Percentiles rank a stretch among this genome's conserved stretches.
Conservation (phyloP, 139 green algal genomes). For the Eudorina sp. region DNA sequence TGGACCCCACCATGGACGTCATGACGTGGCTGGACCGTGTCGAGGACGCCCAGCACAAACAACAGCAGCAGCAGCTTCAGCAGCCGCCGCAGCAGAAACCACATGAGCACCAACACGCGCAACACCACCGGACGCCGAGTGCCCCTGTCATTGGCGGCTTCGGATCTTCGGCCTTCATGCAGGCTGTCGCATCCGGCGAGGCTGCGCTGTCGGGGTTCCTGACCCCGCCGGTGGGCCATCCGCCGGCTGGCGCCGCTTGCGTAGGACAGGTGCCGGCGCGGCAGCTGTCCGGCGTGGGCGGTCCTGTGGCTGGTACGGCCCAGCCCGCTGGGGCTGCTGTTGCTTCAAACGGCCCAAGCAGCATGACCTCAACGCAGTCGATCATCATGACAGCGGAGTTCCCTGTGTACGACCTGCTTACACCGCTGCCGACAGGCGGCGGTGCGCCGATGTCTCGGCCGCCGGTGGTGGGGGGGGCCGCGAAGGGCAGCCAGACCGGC, state of each 20-base stretch:
- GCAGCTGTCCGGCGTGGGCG: too few species aligned
- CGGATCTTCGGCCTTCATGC: too few species aligned
- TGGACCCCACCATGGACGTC: conserved; percentile 42
- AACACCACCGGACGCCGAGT: background rate
- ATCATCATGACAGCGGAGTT: conserved; percentile 39
- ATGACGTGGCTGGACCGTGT: conserved; percentile 31
- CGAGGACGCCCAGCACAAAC: background rate
- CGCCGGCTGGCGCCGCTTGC: too few species aligned
- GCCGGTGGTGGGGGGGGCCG: background rate
- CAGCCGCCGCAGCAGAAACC: background rate
- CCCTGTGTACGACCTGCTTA: conserved; percentile 35
- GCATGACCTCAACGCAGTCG: too few species aligned
- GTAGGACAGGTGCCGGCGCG: too few species aligned
- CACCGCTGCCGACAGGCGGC: conserved; percentile 18
- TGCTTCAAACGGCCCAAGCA: too few species aligned
- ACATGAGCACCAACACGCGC: background rate
- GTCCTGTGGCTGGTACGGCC: too few species aligned
- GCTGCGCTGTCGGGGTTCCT: too few species aligned
- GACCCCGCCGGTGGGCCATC: too few species aligned
- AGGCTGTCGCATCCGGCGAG: too few species aligned
- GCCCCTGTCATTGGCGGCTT: background rate
- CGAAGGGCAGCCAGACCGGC: background rate
- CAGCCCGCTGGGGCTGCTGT: too few species aligned
- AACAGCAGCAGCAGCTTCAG: background rate
- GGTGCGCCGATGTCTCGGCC: background rate